A percentile compares a stretch with the other conserved stretches of the same genome.
Evolutionary conservation across 176 grass and related monocot genomes (phyloP).

Genomic region (Secale cereale): DNA sequence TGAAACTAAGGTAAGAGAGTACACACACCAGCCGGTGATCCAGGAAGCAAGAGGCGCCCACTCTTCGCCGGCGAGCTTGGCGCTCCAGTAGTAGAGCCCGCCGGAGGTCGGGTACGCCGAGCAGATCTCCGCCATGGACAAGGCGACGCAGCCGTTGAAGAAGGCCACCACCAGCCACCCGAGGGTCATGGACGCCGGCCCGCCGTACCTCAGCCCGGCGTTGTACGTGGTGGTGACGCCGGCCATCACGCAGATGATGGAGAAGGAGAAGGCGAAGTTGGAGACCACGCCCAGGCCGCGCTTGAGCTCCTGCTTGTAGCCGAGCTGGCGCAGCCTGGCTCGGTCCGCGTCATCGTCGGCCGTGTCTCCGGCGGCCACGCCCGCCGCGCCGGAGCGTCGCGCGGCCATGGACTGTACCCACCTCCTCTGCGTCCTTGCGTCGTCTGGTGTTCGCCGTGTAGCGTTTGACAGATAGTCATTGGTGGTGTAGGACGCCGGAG

Average conservation of each 20-base stretch:
- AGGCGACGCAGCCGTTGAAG: conserved; percentile 48
- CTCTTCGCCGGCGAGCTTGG: conserved; percentile 57
- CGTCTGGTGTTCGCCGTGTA: too few relatives aligned
- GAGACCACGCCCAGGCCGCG: conserved; percentile 36
- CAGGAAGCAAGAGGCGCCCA: conserved; percentile 70
- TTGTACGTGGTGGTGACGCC: conserved; percentile 56
- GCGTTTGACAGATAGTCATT: too few relatives aligned
- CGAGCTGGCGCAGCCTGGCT: conserved; percentile 40
- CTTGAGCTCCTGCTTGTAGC: conserved; percentile 81
- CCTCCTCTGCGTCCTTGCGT: too few relatives aligned
- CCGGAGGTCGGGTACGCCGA: conserved; percentile 80
- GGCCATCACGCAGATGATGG: conserved; percentile 45
- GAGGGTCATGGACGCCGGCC: conserved; percentile 51
- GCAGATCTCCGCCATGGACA: conserved; percentile 95
- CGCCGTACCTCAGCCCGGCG: conserved; percentile 52
- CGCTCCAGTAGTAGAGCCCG: conserved; percentile 95
- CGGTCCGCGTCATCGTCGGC: conserved; percentile 35
- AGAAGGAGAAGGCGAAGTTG: conserved; percentile 51
- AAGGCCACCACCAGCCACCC: conserved; percentile 46
- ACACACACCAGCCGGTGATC: conserved; percentile 28
- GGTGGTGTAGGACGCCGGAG: too few relatives aligned
- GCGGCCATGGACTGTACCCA: not conserved
- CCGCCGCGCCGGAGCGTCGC: not conserved
- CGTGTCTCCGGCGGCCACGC: not conserved
- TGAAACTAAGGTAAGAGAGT: not conserved